Conservation (phyloP, 2,329 filamentous ascomycete genomes). For the Aspergillus ochraceoroseus region DNA sequence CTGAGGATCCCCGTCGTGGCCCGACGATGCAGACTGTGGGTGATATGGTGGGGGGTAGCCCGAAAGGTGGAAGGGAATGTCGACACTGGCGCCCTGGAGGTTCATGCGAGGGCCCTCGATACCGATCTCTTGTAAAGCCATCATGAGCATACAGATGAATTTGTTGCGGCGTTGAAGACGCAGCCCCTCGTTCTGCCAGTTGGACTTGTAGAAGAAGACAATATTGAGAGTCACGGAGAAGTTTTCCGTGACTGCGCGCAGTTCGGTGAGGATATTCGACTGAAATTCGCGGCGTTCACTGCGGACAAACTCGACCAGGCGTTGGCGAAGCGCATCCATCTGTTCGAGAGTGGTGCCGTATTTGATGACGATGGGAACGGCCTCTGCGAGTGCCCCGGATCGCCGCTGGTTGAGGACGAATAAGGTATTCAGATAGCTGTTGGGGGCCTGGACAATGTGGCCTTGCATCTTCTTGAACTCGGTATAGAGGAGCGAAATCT, state of each 20-base stretch:
- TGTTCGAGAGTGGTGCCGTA: slow-evolving; percentile 80
- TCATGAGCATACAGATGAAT: slow-evolving; percentile 87
- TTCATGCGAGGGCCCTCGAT: slow-evolving; percentile 78
- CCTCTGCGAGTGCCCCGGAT: slow-evolving; percentile 81
- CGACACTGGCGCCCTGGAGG: slow-evolving; percentile 62
- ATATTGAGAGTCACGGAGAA: slow-evolving; percentile 85
- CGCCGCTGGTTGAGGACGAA: slow-evolving; percentile 95
- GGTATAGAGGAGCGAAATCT: slow-evolving; percentile 87
- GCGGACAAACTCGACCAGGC: slow-evolving; percentile 76
- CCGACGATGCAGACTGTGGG: slow-evolving; percentile 32
- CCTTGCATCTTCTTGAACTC: slow-evolving; percentile 99
- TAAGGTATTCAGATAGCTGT: slow-evolving; percentile 84
- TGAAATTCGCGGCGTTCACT: slow-evolving; percentile 87
- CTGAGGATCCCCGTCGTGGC: slow-evolving; percentile 44
- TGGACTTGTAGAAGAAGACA: slow-evolving; percentile 96
- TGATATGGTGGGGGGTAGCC: slow-evolving; percentile 46
- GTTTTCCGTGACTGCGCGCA: slow-evolving; percentile 73
- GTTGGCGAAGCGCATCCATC: slow-evolving; percentile 74
- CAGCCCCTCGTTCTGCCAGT: slow-evolving; percentile 90
- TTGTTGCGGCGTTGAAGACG: slow-evolving; percentile 88
- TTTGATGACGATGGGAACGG: slow-evolving; percentile 75
- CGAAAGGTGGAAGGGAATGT: slow-evolving; percentile 62
- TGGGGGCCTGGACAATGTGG: slow-evolving; percentile 91
- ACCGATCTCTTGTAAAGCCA: slow-evolving; percentile 73
- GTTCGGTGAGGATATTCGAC: slow-evolving; percentile 76